Base-by-base conservation (phyloP, 2,329 filamentous ascomycete genomes). In the Botrytis paeoniae region DNA sequence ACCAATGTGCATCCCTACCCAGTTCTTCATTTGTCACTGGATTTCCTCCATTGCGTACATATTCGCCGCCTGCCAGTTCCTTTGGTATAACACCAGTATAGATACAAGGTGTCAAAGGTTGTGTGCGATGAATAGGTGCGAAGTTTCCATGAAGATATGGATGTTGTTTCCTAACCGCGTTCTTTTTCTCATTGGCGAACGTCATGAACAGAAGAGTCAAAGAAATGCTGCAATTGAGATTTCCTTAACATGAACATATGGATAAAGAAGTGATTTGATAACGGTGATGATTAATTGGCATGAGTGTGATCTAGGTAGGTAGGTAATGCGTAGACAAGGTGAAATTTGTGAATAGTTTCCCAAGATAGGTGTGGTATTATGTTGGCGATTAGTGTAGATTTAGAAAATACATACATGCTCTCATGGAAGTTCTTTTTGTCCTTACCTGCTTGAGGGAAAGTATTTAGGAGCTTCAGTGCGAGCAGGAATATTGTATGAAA, bases 1-100 rank as follows among this genome's bases (percentile, higher is more conserved):
- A 93, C 90, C 90, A 93, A 79, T 93, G 91, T 14, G 89, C 86
- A 78, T 91, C 89, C 75, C 89, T 85, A 57, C 85, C 86, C 4
- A 88, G 80, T 71, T 91, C 87, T 35, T 87, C 83, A 73, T 92
- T 89, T 41, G 85, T 85, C 12, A 91, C 83, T 9, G 91, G 90
- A 77, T 93, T 93, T 41, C 88, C 89, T 59, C 91, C 91, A 79
- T 93, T 93, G 25, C 91, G 88, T 41, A 93, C 88, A 78, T 93
- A 93, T 80, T 93, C 87, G 20, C 91, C 91, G 1, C 90, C 91
- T 14, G 85, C 85, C 59, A 93, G 84, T 74, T 92, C 91, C n/a
- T 82, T 75, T 1, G 91, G 91, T 68, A 93, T 89, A 0, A 75
- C 79, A 10, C 91, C 91, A 2, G 84, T 83, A 77, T 86, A 88